Conservation (phyloP, 2,329 filamentous ascomycete species). For the Neofusicoccum ribis region DNA sequence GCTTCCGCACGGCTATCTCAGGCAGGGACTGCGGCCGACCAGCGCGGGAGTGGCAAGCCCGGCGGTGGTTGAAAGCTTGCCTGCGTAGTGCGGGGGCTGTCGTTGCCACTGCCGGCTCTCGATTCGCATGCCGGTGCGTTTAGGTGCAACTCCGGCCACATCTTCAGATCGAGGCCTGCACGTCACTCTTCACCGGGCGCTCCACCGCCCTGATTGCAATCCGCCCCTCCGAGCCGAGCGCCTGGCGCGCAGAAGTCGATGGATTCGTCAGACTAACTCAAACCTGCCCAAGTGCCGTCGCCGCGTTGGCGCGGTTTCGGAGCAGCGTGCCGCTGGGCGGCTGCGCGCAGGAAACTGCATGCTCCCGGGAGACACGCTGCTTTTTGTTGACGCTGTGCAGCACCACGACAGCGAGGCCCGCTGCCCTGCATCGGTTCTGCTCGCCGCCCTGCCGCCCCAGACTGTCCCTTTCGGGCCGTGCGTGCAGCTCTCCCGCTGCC, state of each 20-base stretch:
- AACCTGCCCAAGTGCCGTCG: neutral
- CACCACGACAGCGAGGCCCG: neutral
- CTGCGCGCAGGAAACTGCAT: neutral
- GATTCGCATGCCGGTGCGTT: neutral
- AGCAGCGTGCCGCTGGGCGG: neutral
- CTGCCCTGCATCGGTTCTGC: constrained; percentile 6
- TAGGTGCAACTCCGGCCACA: constrained; percentile 1
- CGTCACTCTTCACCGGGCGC: neutral
- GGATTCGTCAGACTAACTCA: neutral
- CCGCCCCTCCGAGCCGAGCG: neutral
- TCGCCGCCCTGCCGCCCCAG: neutral
- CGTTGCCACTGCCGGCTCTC: neutral
- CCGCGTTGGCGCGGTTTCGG: neutral
- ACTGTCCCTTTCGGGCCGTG: constrained; percentile 4
- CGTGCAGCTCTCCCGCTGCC: constrained; percentile 15
- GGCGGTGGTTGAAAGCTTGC: neutral
- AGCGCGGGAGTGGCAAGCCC: neutral
- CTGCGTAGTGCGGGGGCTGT: neutral
- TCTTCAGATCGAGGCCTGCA: constrained; percentile 5
- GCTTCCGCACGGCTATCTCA: too few species aligned
- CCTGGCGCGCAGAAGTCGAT: neutral
- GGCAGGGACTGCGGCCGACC: neutral
- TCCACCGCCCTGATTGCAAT: neutral
- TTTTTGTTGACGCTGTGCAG: neutral
- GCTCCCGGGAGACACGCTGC: neutral